These are phyloP conservation scores for Fragosphaeria purpurea DNA, from an alignment of 2,329 filamentous ascomycete genomes.

Conservation along the genomic window DNA sequence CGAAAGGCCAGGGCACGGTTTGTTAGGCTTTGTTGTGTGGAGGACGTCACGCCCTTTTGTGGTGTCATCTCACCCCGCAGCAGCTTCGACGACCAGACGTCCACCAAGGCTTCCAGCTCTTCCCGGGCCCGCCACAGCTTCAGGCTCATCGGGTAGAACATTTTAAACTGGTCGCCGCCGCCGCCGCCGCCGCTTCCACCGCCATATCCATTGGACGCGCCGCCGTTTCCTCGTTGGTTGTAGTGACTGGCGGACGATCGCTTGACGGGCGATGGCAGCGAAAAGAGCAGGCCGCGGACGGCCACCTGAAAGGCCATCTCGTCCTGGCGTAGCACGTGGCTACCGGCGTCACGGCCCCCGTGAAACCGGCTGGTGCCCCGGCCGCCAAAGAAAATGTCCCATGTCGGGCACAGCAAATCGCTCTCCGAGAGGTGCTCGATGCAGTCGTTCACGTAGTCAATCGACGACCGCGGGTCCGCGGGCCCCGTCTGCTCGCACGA, in stretches of 20 bases:
- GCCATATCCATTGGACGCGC: background rate
- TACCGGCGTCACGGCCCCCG: constrained; percentile 45
- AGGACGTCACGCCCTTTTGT: constrained; percentile 16
- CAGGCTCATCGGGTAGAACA: constrained; percentile 83
- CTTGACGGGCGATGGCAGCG: constrained; percentile 77
- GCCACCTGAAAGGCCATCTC: constrained; percentile 91
- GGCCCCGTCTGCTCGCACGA: constrained; percentile 59
- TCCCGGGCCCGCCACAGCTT: constrained; percentile 78
- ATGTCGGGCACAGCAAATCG: constrained; percentile 71
- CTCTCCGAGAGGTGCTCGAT: constrained; percentile 79
- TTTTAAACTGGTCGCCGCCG: constrained; percentile 57
- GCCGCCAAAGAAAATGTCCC: constrained; percentile 56
- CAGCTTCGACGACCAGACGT: constrained; percentile 54
- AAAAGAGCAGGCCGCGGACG: constrained; percentile 76
- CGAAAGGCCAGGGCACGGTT: constrained; percentile 40
- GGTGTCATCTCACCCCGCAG: constrained; percentile 48
- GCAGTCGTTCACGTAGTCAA: constrained; percentile 75
- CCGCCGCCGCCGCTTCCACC: constrained; percentile 12
- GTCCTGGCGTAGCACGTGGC: constrained; percentile 76
- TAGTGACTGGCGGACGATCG: constrained; percentile 44
- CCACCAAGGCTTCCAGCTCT: constrained; percentile 65
- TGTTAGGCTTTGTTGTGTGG: constrained; percentile 27
- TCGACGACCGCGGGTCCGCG: constrained; percentile 46
- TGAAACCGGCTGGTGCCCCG: constrained; percentile 25
- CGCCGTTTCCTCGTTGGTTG: constrained; percentile 5